Evolutionary conservation across 257 asterid species (phyloP), one percentile per base, ranked within the genome.

Genomic region (Nicotiana undulata): DNA sequence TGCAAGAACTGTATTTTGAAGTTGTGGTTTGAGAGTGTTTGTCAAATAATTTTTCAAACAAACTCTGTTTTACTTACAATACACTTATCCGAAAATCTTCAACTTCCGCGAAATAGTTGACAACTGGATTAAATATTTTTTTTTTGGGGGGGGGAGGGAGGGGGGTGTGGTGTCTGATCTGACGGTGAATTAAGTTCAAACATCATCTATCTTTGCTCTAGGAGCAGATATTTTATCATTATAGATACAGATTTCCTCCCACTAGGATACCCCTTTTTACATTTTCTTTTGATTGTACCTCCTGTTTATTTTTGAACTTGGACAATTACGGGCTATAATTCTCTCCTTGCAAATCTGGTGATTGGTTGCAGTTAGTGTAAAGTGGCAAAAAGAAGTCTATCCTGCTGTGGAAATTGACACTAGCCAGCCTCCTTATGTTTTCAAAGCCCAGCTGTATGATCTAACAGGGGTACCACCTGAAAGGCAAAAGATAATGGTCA

Each of bases 401-500:
- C 82, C 94, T 79, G 85, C 86, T 20, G 97, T 96, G 85, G 98
- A 94, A 85, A 85, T 96, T 76, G 99, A 96, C 88, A 96, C 98
- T 56, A 90, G 89, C 84, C 95, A 92, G 88, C 64, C 98, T 77
- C 98, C 99, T 1, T 94, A 89, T 84, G 87, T 96, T 52, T 96
- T 96, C 94, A 96, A 96, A 90, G 89, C 96, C 87, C 99, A 96
- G 91, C 85, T 96, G 68, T 96, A 82, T 77, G 99, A 94, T 89
- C 88, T 96, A 88, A 96, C 99, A 51, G 98, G 99, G 83, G 98
- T 96, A 83, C 97, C 99, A 82, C 99, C 99, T 61, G 98, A 96
- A 89, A 91, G 99, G 84, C 99, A 96, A 87, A 96, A 96, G 91
- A 96, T 96, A 79, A 93, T 96, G 99, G 97, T 96, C 46, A 96